phyloP scores from a whole-genome alignment of 345 rosid genomes.

The Arabis hirsuta region DNA sequence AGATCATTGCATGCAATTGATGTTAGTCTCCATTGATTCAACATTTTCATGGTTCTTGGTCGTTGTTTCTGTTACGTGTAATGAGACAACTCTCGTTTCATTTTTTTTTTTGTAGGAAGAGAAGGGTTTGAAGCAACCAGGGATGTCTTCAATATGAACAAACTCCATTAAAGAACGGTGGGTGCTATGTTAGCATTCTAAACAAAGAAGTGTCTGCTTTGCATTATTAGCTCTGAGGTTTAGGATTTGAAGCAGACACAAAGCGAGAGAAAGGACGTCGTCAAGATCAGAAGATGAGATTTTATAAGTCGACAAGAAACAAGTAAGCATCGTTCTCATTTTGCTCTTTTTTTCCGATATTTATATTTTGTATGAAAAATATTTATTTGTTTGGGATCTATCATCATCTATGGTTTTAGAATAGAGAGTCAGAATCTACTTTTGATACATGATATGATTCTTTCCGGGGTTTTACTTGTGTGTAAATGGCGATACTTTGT shows the following conservation, averaged over 20 bases:
- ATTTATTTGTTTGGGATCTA: conserved; percentile 3
- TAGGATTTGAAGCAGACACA: conserved; percentile 22
- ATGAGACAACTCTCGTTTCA: conserved; percentile 6
- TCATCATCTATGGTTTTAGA: neutral
- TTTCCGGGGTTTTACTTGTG: conserved; percentile 13
- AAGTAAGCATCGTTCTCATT: conserved; percentile 38
- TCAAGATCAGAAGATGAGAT: conserved; percentile 38
- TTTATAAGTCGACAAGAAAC: conserved; percentile 4
- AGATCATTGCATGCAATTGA: conserved; percentile 58
- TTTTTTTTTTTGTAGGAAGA: conserved; percentile 28
- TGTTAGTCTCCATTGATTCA: conserved; percentile 49
- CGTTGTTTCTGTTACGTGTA: conserved; percentile 11
- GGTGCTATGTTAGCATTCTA: neutral
- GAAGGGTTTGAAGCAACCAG: conserved; percentile 36
- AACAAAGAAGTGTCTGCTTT: conserved; percentile 10
- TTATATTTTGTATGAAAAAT: conserved; percentile 23
- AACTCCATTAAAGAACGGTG: neutral
- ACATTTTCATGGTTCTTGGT: conserved; percentile 19
- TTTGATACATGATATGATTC: conserved; percentile 33
- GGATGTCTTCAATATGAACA: conserved; percentile 37
- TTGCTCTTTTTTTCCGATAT: neutral
- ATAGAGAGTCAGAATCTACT: conserved; percentile 32
- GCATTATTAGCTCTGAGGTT: conserved; percentile 17
- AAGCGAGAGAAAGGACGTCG: conserved; percentile 13
- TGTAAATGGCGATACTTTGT: conserved; percentile 35